Evolutionary conservation across 2,329 filamentous ascomycete species (phyloP).

Genomic region (Colletotrichum agaves): DNA sequence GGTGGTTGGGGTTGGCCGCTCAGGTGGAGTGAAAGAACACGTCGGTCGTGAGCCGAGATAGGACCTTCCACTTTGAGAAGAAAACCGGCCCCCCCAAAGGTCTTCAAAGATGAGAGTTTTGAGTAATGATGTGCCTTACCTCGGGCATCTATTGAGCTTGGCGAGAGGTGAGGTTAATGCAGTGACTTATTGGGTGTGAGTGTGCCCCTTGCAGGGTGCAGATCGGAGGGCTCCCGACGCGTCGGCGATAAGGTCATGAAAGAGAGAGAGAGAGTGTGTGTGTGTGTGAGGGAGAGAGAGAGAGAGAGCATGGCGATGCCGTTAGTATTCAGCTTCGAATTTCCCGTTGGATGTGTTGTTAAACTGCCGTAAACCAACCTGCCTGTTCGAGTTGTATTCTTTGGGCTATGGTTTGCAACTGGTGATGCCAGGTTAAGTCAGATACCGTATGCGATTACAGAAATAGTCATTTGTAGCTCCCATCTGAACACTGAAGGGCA

Average conservation of each 20-base stretch:
- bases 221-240: neutral
- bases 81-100: neutral
- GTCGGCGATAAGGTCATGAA: neutral
- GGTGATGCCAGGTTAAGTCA: too few species aligned
- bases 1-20: conserved; percentile 2
- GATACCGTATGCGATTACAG: too few species aligned
- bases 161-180: neutral
- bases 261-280: too few species aligned
- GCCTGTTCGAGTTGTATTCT: too few species aligned
- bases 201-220: neutral
- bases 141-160: conserved; percentile 18
- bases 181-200: neutral
- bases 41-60: conserved; percentile 12
- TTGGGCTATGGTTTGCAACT: too few species aligned
- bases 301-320: neutral
- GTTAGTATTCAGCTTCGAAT: neutral
- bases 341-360: neutral
- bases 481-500: too few species aligned
- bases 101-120: neutral
- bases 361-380: too few species aligned
- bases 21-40: conserved; percentile 8
- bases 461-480: too few species aligned
- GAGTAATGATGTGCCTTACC: neutral
- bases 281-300: neutral
- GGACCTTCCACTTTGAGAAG: conserved; percentile 26